Evolutionary conservation across 176 grass and related monocot genomes (phyloP).

Genomic region (Puya raimondii): DNA sequence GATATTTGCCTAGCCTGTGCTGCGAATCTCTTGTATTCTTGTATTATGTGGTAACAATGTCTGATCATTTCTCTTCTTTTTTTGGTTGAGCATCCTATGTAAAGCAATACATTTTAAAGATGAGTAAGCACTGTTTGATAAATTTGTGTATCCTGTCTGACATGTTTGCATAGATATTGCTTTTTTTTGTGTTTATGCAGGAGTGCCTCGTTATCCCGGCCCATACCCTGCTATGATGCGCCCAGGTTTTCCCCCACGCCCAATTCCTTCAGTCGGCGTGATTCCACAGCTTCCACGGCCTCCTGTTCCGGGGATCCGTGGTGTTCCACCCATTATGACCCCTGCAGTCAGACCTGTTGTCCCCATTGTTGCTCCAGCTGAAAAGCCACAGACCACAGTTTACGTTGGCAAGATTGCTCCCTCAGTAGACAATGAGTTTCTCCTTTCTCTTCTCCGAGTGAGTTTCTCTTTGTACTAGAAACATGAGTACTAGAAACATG

Average conservation of each 20-base stretch:
- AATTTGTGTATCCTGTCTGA: slow-evolving; percentile 24
- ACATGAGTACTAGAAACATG: background rate
- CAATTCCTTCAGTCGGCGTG: slow-evolving; percentile 48
- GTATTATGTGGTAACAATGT: slow-evolving; percentile 33
- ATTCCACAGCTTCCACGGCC: slow-evolving; percentile 31
- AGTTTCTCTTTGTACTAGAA: slow-evolving; percentile 9
- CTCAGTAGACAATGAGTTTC: slow-evolving; percentile 90
- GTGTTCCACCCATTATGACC: slow-evolving; percentile 39
- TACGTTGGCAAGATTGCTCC: slow-evolving; percentile 94
- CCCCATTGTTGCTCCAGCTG: slow-evolving; percentile 36
- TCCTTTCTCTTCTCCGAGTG: slow-evolving; percentile 82
- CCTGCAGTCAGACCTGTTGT: slow-evolving; percentile 42
- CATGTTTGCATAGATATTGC: slow-evolving; percentile 37
- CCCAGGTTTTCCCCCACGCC: slow-evolving; percentile 51
- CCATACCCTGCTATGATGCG: slow-evolving; percentile 54
- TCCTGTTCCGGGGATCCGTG: slow-evolving; percentile 42
- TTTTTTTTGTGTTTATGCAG: slow-evolving; percentile 22
- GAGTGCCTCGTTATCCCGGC: slow-evolving; percentile 34
- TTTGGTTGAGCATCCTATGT: slow-evolving; percentile 1
- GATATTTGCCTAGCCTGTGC: slow-evolving; percentile 30
- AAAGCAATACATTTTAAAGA: background rate
- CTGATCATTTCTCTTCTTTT: slow-evolving; percentile 8
- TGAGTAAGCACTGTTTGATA: background rate
- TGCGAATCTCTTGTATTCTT: slow-evolving; percentile 30
- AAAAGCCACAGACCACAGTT: slow-evolving; percentile 94